These are phyloP conservation scores for Xylariomycetidae sp. DNA, from an alignment of 2,329 filamentous ascomycete genomes.

Conservation along the genomic window DNA sequence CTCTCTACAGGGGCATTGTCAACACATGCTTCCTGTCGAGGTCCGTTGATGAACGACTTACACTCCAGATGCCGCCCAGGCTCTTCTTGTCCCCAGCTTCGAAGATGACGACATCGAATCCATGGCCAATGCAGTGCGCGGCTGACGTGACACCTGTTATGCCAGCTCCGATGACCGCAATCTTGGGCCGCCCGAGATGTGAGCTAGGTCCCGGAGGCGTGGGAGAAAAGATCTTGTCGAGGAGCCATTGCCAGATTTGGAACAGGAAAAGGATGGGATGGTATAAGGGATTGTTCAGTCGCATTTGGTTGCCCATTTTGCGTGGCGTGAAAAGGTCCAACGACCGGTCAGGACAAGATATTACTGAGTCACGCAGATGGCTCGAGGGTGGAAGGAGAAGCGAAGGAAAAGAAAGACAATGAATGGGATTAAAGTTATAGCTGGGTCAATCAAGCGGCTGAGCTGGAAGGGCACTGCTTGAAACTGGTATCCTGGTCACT, in stretches of 20 bases:
- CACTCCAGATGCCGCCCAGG: constrained; percentile 76
- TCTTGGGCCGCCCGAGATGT: constrained; percentile 54
- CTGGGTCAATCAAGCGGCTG: no score
- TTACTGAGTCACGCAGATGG: no score
- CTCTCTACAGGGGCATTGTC: constrained; percentile 41
- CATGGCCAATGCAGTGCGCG: constrained; percentile 77
- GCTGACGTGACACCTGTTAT: constrained; percentile 73
- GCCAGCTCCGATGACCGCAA: constrained; percentile 65
- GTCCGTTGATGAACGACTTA: constrained; percentile 32
- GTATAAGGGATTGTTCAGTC: constrained; percentile 35
- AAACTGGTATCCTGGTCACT: no score
- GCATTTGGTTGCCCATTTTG: no score
- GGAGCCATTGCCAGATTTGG: constrained; percentile 57
- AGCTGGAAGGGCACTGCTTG: no score
- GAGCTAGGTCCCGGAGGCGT: constrained; percentile 55
- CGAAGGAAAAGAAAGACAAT: no score
- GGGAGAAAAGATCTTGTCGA: constrained; percentile 62
- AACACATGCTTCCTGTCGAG: constrained; percentile 1
- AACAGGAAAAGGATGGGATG: constrained; percentile 57
- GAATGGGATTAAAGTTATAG: no score
- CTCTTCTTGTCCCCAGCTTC: constrained; percentile 61
- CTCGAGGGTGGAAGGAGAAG: no score
- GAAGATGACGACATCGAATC: constrained; percentile 75
- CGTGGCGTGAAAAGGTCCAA: no score
- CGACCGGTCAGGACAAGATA: no score